These are phyloP conservation scores for Circinella umbellata DNA, from an alignment of 371 early-diverging fungal species.

Conservation along the genomic window DNA sequence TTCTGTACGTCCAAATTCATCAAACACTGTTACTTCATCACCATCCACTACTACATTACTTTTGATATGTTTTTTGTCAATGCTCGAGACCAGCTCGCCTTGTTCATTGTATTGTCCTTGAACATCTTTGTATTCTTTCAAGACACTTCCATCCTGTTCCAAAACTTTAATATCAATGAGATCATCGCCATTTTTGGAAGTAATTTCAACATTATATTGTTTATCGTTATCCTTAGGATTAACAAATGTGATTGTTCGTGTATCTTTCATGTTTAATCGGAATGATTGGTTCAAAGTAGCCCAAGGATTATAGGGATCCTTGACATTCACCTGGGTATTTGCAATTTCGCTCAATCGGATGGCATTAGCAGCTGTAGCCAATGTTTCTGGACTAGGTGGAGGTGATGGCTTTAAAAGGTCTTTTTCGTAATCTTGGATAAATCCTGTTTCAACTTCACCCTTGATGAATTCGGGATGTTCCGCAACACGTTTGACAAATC, in stretches of 20 bases:
- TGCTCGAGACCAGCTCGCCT: constrained; percentile 55
- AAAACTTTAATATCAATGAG: constrained; percentile 38
- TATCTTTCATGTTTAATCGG: constrained; percentile 61
- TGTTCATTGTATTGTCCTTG: constrained; percentile 41
- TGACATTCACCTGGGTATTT: constrained; percentile 29
- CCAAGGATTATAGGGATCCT: constrained; percentile 69
- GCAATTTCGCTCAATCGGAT: constrained; percentile 59
- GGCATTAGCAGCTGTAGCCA: constrained; percentile 79
- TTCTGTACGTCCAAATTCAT: constrained; percentile 59
- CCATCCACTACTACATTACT: constrained; percentile 65
- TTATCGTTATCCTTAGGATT: constrained; percentile 23
- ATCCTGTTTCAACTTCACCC: constrained; percentile 94
- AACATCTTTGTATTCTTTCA: constrained; percentile 36
- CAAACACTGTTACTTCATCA: constrained; percentile 70
- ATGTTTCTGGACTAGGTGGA: constrained; percentile 56
- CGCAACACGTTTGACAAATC: constrained; percentile 82
- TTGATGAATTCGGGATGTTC: constrained; percentile 84
- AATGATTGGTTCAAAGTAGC: constrained; percentile 49
- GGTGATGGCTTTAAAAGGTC: constrained; percentile 66
- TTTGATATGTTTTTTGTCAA: constrained; percentile 62
- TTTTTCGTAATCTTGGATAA: constrained; percentile 77
- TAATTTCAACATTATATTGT: constrained; percentile 35
- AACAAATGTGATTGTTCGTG: constrained; percentile 38
- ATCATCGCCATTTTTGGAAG: constrained; percentile 15
- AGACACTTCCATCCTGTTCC: constrained; percentile 23